Base-by-base conservation (phyloP, 2,329 filamentous ascomycete species). In the Hypomyces perniciosus region DNA sequence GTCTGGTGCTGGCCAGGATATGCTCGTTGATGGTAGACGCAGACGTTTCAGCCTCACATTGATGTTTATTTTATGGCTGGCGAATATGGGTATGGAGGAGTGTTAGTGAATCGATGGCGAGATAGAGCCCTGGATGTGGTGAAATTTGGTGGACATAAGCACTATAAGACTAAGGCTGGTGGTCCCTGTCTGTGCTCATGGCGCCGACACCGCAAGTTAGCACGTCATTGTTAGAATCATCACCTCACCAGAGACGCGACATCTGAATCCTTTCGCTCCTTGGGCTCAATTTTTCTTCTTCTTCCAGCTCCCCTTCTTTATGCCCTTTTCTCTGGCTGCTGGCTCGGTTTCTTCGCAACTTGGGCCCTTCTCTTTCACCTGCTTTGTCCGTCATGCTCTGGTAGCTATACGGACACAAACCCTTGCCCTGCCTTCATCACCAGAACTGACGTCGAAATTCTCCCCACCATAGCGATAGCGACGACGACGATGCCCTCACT, bases 401-500 rank as follows among this genome's bases (percentile, higher is more conserved):
- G 39, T 28, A 26, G 39, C 39, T 6, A n/a, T 20, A 12, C n/a
- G 12, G 20, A 38, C 20, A 20, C 20, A 20, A 34, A 40, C 48
- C 41, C 39, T 40, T 49, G 50, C 50, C 50, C 50, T 40, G 46
- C 51, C 37, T 41, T 26, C 27, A 8, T 34, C 39, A 38, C 44
- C 35, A 35, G 13, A 26, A 39, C 20, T 29, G 28, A 38, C 28
- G 26, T 50, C 37, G 28, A 9, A 45, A 28, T 42, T 46, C 8
- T 46, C 12, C 30, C 9, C 20, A 20, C 12, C n/a, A 8, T 28
- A 13, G 5, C 40, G 20, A 12, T 46, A 13, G 30, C 29, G 40
- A 43, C 39, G 51, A 39, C 45, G 43, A 44, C 46, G 28, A 57
- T 57, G 56, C 50, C 53, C 13, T 55, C 52, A 2, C n/a, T 37